Base-by-base conservation (phyloP, 176 grass and related monocot genomes). In the Stipa capillata region DNA sequence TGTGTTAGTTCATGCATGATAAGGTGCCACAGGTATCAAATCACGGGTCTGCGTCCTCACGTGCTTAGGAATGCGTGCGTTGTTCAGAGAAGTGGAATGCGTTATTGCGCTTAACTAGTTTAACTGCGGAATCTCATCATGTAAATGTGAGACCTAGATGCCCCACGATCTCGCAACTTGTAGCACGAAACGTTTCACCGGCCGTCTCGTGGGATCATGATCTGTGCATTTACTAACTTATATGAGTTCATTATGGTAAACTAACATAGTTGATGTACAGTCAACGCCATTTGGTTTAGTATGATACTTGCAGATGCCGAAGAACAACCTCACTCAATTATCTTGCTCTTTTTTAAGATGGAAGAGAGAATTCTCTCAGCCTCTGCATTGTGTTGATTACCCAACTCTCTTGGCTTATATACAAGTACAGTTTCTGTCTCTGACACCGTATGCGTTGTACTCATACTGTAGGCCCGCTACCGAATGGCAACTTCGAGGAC, bases 401-500 rank as follows among this genome's bases (percentile, higher is more conserved):
- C 18, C 1, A 18, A 2, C 12, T 32, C 44, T 34, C 48, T 16
- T 35, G 59, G 32, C n/a, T 64, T 32, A 12, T 65, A 65, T 9
- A 65, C 61, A 4, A 65, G 20, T 51, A n/a, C 0, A n/a, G n/a
- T n/a, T 32, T n/a, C 7, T n/a, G 17, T 12, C 32, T 44, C 39
- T 69, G 8, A 71, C 43, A 9, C 14, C 39, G 16, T 0, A 35
- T 36, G 14, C 31, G n/a, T n/a, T n/a, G n/a, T 3, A 59, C 6
- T 34, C 9, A 34, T 33, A 65, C 20, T 5, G 13, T 50, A 87
- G 85, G 85, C 2, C 33, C 58, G 14, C 71, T 87, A 6, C 85
- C 39, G 28, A 83, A 88, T 7, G 86, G 86, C 13, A 50, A 83
- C 74, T 88, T 88, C 57, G 86, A 88, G 80, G 28, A 69, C 5